Evolutionary conservation across 192 early-diverging fungal species (phyloP).

Genomic region (Linnemannia hyalina): DNA sequence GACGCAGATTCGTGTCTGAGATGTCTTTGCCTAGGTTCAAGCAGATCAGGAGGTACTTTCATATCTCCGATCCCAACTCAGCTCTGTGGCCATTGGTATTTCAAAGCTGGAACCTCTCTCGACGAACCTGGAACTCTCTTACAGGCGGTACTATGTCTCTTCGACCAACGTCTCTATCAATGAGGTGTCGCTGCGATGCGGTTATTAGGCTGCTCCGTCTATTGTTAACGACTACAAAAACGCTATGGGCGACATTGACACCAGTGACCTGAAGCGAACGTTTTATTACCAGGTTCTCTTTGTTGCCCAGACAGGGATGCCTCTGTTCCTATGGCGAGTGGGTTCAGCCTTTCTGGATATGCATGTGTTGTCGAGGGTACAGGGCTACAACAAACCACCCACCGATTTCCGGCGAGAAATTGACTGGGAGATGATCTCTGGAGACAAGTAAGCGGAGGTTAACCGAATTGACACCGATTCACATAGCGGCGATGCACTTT

Average conservation of each 20-base stretch:
- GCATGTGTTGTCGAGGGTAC: background rate
- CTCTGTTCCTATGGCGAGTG: conserved; percentile 28
- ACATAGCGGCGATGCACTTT: no score
- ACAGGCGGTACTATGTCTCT: conserved; percentile 26
- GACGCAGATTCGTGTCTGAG: conserved; percentile 5
- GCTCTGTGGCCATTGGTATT: background rate
- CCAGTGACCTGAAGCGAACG: conserved; percentile 22
- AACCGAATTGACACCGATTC: no score
- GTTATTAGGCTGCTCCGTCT: background rate
- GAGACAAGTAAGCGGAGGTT: no score
- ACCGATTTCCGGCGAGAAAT: conserved; percentile 5
- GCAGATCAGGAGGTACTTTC: conserved; percentile 33
- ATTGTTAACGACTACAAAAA: conserved; percentile 39
- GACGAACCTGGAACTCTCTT: conserved; percentile 13
- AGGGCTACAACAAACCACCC: background rate
- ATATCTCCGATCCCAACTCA: conserved; percentile 9
- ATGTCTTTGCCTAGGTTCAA: conserved; percentile 36
- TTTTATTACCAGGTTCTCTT: conserved; percentile 20
- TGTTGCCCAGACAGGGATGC: conserved; percentile 18
- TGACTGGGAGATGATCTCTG: conserved; percentile 1
- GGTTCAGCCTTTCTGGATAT: conserved; percentile 10
- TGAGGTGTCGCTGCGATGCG: conserved; percentile 42
- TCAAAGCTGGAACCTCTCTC: conserved; percentile 33
- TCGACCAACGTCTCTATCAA: conserved; percentile 24
- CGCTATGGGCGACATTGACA: conserved; percentile 32